Percentiles rank a stretch among this genome's conserved stretches.
phyloP scores from a whole-genome alignment of 2,329 filamentous ascomycete species.

The Eutypa lata region DNA sequence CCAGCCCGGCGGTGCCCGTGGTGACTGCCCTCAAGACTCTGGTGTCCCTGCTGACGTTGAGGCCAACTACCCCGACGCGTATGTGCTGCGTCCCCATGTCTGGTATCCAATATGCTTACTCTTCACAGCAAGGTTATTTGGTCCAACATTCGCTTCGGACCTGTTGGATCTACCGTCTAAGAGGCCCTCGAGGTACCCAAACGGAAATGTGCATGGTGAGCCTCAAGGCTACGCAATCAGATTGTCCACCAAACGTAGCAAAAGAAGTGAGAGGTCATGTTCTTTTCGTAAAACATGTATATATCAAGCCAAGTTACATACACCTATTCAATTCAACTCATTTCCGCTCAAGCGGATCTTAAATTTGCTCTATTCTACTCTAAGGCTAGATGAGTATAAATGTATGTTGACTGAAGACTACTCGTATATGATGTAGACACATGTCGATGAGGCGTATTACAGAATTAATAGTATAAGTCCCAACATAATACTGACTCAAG shows the following conservation, averaged over 20 bases:
- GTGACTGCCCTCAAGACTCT: conserved; percentile 43
- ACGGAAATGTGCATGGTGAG: background rate
- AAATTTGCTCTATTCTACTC: background rate
- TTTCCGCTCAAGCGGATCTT: background rate
- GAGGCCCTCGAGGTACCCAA: background rate
- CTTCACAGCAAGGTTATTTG: conserved; percentile 38
- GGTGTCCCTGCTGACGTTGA: conserved; percentile 47
- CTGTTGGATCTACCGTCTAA: conserved; percentile 42
- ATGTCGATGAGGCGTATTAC: too few species aligned
- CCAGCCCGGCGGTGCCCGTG: conserved; percentile 44
- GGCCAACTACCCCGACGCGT: conserved; percentile 33
- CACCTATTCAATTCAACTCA: background rate
- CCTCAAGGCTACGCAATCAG: background rate
- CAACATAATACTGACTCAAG: too few species aligned
- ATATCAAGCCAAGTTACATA: background rate
- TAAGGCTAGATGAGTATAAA: too few species aligned
- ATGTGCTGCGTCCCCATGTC: conserved; percentile 8
- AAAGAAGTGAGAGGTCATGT: background rate
- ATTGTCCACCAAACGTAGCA: background rate
- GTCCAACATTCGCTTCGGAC: conserved; percentile 49
- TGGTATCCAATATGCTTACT: conserved; percentile 5
- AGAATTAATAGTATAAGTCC: too few species aligned
- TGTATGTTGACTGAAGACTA: too few species aligned
- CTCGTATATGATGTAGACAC: too few species aligned
- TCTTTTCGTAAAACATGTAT: background rate